Evolutionary conservation across 495 filamentous ascomycete genomes (phyloP), one percentile per base, ranked within the genome.

Genomic region (Neurospora africana): DNA sequence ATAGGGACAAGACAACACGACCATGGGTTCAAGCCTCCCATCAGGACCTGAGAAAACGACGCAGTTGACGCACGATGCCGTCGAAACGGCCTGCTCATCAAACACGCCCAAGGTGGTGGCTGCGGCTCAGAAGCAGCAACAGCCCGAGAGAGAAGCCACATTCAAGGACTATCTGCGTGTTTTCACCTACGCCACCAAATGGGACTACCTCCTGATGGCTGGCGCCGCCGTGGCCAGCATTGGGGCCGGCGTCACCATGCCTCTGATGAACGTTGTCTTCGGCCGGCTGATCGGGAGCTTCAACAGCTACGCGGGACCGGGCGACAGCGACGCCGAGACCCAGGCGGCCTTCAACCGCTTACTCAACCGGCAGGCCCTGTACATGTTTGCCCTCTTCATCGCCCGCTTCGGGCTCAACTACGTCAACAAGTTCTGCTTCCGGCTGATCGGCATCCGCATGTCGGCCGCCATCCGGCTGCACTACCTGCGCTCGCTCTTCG

Each of bases 401-500:
- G 81, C 76, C 33, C 80, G 81, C 70, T 84, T 85, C 70, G 74
- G 76, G 19, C 75, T 84, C 74, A 82, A 81, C 72, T 85, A 84
- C 71, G 76, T 85, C 73, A 83, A 80, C 75, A 85, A 85, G 80
- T 84, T 84, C 74, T 78, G 80, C 74, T 84, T 82, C 71, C 83
- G 83, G 9, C 76, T 84, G 69, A 84, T 85, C 65, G 83, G 83
- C 68, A 83, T 85, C 74, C 83, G 83, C 68, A 85, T 85, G 80
- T 84, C 83, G 38, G 82, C 83, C 4, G 84, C 81, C 30, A 81
- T 89, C 67, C 81, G 88, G 40, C 83, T 88, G 6, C 80, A 84
- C 68, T 87, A 87, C 69, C 79, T 89, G 41, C 76, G 80, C 30
- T 82, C 81, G 21, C 83, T 89, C 33, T 89, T 89, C 70, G 75